Base-by-base conservation (phyloP, 371 early-diverging fungal genomes). In the Apophysomyces elegans region DNA sequence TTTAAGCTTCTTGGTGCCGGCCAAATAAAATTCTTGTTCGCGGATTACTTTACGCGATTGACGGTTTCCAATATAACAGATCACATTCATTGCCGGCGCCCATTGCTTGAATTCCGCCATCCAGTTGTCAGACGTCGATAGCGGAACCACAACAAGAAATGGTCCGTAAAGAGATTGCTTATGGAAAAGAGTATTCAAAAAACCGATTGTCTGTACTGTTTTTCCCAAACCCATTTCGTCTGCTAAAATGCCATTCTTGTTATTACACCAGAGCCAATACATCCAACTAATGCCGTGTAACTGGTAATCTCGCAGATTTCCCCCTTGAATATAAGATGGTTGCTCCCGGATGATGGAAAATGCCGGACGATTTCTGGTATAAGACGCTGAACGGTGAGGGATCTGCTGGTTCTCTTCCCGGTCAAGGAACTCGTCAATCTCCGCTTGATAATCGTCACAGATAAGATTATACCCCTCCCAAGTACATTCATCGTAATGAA, bases 271-370 rank as follows among this genome's bases (percentile, higher is more conserved):
- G 36, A 97, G 82, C 70, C 95, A 93, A n/a, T 98, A 93, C 91
- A 99, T 94, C 99, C 99, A 99, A 77, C 99, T 98, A 18, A 99
- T 84, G 61, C 99, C 99, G 36, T 93, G 91, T 38, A 99, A 77
- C 78, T 99, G 99, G 75, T 99, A 99, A 64, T 96, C 97, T 46
- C 99, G 88, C 36, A 99, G 87, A 67, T 92, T 84, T 6, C 97
- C 97, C n/a, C 96, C 96, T 1, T 72, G 72, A 58, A 98, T 79
- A 67, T 91, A 97, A 16, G 80, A 80, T 0, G 98, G 96, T 69
- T 96, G 97, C 32, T 86, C 85, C 35, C 85, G 69, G 66, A 96
- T 81, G 41, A 81, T 83, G 59, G 89, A 85, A 76, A 94, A 97
- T 41, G 83, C 78, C 3, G 95, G 94, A 18, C 97, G 86, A 37